Evolutionary conservation across 257 asterid species (phyloP).

Genomic region (Solanum lignicaule): DNA sequence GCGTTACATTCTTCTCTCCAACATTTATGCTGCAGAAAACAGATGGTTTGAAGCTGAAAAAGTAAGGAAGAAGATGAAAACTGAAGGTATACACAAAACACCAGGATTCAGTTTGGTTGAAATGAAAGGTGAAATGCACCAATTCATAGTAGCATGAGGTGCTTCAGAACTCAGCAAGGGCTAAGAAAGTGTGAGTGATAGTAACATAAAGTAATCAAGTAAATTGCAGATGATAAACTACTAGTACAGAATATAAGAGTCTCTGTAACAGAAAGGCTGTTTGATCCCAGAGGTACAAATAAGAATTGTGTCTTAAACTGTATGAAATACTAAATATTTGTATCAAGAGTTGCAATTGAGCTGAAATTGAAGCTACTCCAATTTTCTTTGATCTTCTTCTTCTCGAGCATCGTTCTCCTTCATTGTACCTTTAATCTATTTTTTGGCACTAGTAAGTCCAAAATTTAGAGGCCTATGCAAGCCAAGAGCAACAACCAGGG

Average conservation of each 20-base stretch:
- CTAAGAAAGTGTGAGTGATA: not conserved
- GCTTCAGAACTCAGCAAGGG: not conserved
- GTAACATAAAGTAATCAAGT: not conserved
- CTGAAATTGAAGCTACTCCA: not conserved
- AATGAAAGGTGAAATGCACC: conserved; percentile 2
- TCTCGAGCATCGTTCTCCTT: not conserved
- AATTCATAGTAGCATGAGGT: not conserved
- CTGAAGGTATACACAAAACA: conserved; percentile 3
- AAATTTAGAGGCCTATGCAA: not conserved
- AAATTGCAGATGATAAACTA: not conserved
- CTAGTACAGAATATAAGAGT: not conserved
- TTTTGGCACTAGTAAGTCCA: not conserved
- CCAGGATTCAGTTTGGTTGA: conserved; percentile 11
- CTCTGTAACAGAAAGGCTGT: not conserved
- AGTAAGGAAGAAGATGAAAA: conserved; percentile 11
- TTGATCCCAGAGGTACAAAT: not conserved
- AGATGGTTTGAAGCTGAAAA: conserved; percentile 14
- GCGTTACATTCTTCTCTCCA: conserved; percentile 8
- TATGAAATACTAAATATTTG: not conserved
- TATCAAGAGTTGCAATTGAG: not conserved
- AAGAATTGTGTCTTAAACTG: not conserved
- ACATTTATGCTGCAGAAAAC: conserved; percentile 8
- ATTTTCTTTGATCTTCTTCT: not conserved
- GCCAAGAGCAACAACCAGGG: not conserved
- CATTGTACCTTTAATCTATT: not conserved